Evolutionary conservation across 1,139 yeast species (phyloP), one percentile per base, ranked within the genome.

Genomic region (Yamadazyma pseudoaaseri): DNA sequence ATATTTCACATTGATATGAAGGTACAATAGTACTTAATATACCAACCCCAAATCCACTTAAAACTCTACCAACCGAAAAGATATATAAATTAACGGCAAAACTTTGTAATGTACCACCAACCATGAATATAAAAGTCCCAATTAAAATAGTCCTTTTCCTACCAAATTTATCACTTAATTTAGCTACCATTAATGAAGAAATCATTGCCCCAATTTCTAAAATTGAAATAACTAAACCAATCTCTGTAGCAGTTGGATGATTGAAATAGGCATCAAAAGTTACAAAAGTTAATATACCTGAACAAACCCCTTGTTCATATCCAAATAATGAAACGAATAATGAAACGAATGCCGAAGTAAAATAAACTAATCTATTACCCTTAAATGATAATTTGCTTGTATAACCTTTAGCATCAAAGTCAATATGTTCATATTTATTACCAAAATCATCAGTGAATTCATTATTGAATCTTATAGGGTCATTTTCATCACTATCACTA

Each of bases 271-370:
- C 42, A 16, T 55, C 56, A 45, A 75, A 75, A 2, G 76, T 69
- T 12, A 55, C 67, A 41, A 60, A 69, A n/a, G 73, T 68, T 31
- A 69, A 52, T 29, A 87, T 78, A 3, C 95, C 92, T 22, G 87
- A 79, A 79, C 90, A 85, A 30, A 86, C 95, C 36, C 96, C 96
- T 59, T 87, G 96, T 54, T 87, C 96, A 58, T 85, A 87, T 4
- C 96, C 96, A 54, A 86, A 87, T 21, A 87, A 65, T 37, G 87
- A 81, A 10, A 87, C 95, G 35, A 95, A 94, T 6, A 86, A 65
- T 21, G 90, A 80, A 14, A 86, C 95, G 57, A 86, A 86, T 8
- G 83, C 79, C 1, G 90, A 78, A 3, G 95, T 86, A 60, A 86
- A 83, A 55, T 86, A 86, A 10, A 80, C 73, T 32, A 80, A 55